Conservation (phyloP, 108 stramenopile species). For the Fragilaria radians region DNA sequence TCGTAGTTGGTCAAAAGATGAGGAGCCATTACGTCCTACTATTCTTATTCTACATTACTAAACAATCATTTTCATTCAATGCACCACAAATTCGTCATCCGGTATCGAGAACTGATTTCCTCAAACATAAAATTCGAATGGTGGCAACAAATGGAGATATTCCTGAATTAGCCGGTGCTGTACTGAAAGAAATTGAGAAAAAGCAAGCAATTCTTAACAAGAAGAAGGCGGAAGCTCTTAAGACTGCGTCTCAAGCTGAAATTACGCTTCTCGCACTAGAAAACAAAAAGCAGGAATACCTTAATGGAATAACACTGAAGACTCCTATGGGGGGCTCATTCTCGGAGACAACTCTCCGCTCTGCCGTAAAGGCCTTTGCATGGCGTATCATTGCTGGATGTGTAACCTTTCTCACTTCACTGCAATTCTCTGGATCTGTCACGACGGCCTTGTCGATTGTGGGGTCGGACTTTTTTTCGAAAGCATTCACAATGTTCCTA, state of each 20-base stretch:
- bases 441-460: slow-evolving; percentile 85
- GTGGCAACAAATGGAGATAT: neutral
- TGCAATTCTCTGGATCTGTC: slow-evolving; percentile 66
- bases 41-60: too few species aligned
- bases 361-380: slow-evolving; percentile 73
- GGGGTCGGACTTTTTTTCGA: slow-evolving; percentile 91
- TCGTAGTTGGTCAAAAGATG: too few species aligned
- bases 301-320: slow-evolving; percentile 33
- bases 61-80: too few species aligned
- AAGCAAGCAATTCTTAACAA: slow-evolving; percentile 51
- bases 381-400: slow-evolving; percentile 86
- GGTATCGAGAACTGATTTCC: too few species aligned
- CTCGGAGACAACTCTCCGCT: slow-evolving; percentile 69
- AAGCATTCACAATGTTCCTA: slow-evolving; percentile 91
- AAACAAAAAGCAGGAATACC: slow-evolving; percentile 59
- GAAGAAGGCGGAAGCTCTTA: slow-evolving; percentile 44
- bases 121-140: too few species aligned
- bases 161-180: slow-evolving; percentile 4
- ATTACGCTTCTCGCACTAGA: slow-evolving; percentile 38
- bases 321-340: slow-evolving; percentile 26
- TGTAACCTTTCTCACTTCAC: slow-evolving; percentile 73
- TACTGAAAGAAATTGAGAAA: slow-evolving; percentile 60
- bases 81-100: too few species aligned
- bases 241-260: slow-evolving; percentile 38
- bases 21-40: too few species aligned